A percentile compares a stretch with the other conserved stretches of the same genome.
phyloP scores from a whole-genome alignment of 2,329 filamentous ascomycete genomes.

The Colletotrichum navitas region DNA sequence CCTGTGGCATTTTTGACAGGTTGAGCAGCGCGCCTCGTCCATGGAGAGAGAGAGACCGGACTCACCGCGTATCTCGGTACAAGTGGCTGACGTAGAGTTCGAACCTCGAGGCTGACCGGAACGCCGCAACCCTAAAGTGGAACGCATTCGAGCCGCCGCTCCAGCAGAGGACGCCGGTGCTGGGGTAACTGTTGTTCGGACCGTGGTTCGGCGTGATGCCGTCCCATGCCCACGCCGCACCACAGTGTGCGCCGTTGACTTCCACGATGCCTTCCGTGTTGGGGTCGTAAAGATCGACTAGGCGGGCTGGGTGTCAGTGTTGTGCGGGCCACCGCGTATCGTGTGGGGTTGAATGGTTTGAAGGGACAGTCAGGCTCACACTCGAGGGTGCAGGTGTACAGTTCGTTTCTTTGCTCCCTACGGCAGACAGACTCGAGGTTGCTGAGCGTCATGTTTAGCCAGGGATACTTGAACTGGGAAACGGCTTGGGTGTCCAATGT shows the following conservation, averaged over 20 bases:
- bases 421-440: conserved; percentile 35
- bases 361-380: conserved; percentile 19
- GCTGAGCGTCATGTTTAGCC: conserved; percentile 38
- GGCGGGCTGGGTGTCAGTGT: not conserved
- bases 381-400: conserved; percentile 33
- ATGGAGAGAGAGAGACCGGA: not conserved
- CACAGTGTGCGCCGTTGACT: conserved; percentile 43
- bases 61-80: conserved; percentile 39
- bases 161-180: conserved; percentile 38
- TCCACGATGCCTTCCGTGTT: conserved; percentile 41
- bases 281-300: conserved; percentile 42
- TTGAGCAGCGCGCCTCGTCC: conserved; percentile 1
- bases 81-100: conserved; percentile 36
- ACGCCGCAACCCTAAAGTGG: conserved; percentile 37
- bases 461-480: conserved; percentile 35
- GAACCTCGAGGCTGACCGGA: conserved; percentile 41
- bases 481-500: conserved; percentile 3
- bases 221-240: conserved; percentile 46
- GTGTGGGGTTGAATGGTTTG: not conserved
- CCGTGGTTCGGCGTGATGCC: conserved; percentile 43
- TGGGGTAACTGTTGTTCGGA: conserved; percentile 47
- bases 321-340: not conserved
- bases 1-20: conserved; percentile 1
- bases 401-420: not conserved
- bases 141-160: conserved; percentile 28